Conservation (phyloP, 1,284 basidiomycete species). For the Ceratobasidium sp. region DNA sequence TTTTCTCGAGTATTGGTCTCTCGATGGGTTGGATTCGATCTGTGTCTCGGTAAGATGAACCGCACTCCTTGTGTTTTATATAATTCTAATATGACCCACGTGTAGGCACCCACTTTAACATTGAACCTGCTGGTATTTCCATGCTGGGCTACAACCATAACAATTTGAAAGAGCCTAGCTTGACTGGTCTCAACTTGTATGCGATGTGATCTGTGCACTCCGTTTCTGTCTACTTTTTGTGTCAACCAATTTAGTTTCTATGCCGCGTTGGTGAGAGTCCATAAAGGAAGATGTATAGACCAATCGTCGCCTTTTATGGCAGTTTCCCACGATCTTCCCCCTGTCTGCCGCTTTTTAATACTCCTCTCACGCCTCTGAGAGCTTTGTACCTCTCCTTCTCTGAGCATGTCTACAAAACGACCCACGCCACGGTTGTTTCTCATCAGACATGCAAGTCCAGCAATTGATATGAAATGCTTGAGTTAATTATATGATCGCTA, state of each 20-base stretch:
- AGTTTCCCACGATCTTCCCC: slow-evolving; percentile 1
- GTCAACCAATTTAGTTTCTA: background rate
- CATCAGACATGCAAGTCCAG: slow-evolving; percentile 44
- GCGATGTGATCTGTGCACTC: slow-evolving; percentile 50
- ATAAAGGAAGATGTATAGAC: background rate
- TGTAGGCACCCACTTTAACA: slow-evolving; percentile 76
- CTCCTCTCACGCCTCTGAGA: background rate
- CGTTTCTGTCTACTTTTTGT: background rate
- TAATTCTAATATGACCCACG: background rate
- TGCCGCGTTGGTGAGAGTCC: background rate
- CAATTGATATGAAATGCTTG: too few relatives aligned
- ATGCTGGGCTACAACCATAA: slow-evolving; percentile 79
- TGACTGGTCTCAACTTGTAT: slow-evolving; percentile 76
- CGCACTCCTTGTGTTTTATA: background rate
- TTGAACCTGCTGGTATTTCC: slow-evolving; percentile 78
- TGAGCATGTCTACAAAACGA: slow-evolving; percentile 25
- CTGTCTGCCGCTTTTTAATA: background rate
- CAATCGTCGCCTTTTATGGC: background rate
- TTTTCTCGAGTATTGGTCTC: slow-evolving; percentile 85
- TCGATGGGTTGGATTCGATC: slow-evolving; percentile 76
- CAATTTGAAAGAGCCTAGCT: slow-evolving; percentile 74
- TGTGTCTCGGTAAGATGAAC: slow-evolving; percentile 62
- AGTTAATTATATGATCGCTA: too few relatives aligned
- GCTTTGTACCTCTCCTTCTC: background rate
- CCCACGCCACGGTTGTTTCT: slow-evolving; percentile 45